Evolutionary conservation across 768 basidiomycete genomes (phyloP).

Genomic region (Coprinopsis sp.): DNA sequence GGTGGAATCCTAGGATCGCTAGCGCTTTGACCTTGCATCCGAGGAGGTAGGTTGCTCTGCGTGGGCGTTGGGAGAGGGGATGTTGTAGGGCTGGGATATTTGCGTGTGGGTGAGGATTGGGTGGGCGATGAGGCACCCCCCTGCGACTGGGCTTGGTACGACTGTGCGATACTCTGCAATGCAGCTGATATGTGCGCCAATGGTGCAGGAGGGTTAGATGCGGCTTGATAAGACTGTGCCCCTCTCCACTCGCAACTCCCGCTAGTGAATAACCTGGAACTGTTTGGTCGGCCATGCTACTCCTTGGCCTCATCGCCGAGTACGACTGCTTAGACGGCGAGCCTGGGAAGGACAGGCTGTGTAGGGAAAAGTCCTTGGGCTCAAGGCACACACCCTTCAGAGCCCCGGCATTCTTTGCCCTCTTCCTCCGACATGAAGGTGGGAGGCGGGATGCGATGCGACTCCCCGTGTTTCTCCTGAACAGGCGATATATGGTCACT

Average conservation of each 20-base stretch:
- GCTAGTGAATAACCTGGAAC: too few relatives aligned
- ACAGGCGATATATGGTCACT: too few relatives aligned
- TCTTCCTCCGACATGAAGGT: not conserved
- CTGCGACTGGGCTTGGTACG: not conserved
- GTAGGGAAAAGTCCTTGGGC: too few relatives aligned
- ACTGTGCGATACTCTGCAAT: not conserved
- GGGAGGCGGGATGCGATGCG: conserved; percentile 1
- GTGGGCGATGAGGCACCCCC: not conserved
- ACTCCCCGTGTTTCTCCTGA: not conserved
- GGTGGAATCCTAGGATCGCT: not conserved
- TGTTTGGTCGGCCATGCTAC: too few relatives aligned
- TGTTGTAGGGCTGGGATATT: not conserved
- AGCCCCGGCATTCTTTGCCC: not conserved
- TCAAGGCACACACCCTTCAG: not conserved
- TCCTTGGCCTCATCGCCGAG: too few relatives aligned
- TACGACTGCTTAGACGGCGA: too few relatives aligned
- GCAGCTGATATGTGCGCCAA: too few relatives aligned
- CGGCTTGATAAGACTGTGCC: too few relatives aligned
- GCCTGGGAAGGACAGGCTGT: too few relatives aligned
- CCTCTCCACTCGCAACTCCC: too few relatives aligned
- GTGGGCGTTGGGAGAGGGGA: not conserved
- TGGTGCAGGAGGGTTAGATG: too few relatives aligned
- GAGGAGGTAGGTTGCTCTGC: not conserved
- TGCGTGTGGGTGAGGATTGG: not conserved
- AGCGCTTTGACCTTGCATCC: not conserved